These are phyloP conservation scores for Porcisia deanei DNA, from an alignment of 208 protist genomes.

Conservation along the genomic window DNA sequence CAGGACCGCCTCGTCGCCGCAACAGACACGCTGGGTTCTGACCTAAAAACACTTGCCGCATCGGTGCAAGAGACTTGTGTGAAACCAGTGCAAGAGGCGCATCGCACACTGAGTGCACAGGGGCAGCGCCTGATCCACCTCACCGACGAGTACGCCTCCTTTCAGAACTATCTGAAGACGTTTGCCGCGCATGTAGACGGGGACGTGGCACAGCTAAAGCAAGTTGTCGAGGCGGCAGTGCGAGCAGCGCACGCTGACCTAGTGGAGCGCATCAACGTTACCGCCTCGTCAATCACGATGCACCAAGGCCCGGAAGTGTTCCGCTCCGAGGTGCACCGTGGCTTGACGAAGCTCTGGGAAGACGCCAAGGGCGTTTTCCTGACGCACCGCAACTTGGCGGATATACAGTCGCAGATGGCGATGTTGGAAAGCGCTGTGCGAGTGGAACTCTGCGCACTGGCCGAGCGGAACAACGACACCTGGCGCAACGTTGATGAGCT, in stretches of 20 bases:
- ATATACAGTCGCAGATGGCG: conserved; percentile 58
- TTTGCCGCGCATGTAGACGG: conserved; percentile 55
- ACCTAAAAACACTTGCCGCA: conserved; percentile 27
- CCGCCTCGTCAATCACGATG: conserved; percentile 40
- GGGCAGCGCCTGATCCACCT: conserved; percentile 32
- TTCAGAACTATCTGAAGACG: conserved; percentile 49
- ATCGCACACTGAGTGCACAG: conserved; percentile 31
- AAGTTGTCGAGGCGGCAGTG: conserved; percentile 65
- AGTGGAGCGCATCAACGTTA: conserved; percentile 68
- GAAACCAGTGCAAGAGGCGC: conserved; percentile 38
- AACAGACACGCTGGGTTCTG: conserved; percentile 27
- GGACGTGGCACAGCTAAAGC: conserved; percentile 52
- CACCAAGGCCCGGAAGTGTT: conserved; percentile 46
- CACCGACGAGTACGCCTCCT: conserved; percentile 37
- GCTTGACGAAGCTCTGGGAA: conserved; percentile 65
- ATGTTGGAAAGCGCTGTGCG: conserved; percentile 72
- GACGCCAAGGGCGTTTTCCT: conserved; percentile 60
- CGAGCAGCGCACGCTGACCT: conserved; percentile 73
- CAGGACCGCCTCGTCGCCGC: conserved; percentile 42
- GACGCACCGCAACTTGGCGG: conserved; percentile 51
- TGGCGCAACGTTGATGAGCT: conserved; percentile 35
- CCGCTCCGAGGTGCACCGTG: conserved; percentile 60
- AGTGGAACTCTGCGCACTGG: conserved; percentile 61
- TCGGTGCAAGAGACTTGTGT: conserved; percentile 46
- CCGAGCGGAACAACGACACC: conserved; percentile 51